These are phyloP conservation scores for Moricandia moricandioides DNA, from an alignment of 345 rosid species.

Conservation along the genomic window DNA sequence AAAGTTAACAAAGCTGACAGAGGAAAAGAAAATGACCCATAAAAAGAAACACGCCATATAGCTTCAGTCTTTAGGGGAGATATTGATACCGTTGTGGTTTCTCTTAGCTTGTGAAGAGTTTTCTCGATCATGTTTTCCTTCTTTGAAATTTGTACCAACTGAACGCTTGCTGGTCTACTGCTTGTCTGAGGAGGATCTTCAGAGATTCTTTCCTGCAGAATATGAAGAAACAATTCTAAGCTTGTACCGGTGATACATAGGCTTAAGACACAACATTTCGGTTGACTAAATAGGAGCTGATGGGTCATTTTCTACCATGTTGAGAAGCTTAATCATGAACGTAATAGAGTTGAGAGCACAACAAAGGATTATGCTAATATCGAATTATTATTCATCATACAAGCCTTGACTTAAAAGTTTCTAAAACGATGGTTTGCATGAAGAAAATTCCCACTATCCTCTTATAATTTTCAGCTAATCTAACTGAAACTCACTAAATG, in stretches of 20 bases:
- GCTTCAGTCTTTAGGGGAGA: slow-evolving; percentile 9
- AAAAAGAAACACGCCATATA: background rate
- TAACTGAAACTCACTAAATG: background rate
- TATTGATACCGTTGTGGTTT: slow-evolving; percentile 72
- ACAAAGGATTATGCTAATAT: background rate
- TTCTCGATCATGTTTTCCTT: slow-evolving; percentile 63
- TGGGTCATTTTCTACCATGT: slow-evolving; percentile 15
- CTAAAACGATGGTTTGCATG: background rate
- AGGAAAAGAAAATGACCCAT: slow-evolving; percentile 13
- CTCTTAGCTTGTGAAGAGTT: slow-evolving; percentile 76
- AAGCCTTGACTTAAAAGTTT: background rate
- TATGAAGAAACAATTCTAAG: slow-evolving; percentile 17
- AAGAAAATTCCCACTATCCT: background rate
- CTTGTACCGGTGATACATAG: slow-evolving; percentile 7
- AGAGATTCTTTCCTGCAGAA: slow-evolving; percentile 47
- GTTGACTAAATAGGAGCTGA: background rate
- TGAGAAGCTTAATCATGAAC: slow-evolving; percentile 19
- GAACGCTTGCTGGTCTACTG: slow-evolving; percentile 40
- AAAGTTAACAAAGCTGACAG: slow-evolving; percentile 1
- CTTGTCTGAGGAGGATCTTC: slow-evolving; percentile 34
- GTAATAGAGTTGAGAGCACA: slow-evolving; percentile 3
- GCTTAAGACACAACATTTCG: background rate
- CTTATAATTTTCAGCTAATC: slow-evolving; percentile 1
- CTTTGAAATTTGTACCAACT: slow-evolving; percentile 52
- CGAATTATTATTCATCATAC: background rate